Percentiles rank a stretch among this genome's conserved stretches.
phyloP scores from a whole-genome alignment of 148 eudicot species.

The Beta vulgaris region DNA sequence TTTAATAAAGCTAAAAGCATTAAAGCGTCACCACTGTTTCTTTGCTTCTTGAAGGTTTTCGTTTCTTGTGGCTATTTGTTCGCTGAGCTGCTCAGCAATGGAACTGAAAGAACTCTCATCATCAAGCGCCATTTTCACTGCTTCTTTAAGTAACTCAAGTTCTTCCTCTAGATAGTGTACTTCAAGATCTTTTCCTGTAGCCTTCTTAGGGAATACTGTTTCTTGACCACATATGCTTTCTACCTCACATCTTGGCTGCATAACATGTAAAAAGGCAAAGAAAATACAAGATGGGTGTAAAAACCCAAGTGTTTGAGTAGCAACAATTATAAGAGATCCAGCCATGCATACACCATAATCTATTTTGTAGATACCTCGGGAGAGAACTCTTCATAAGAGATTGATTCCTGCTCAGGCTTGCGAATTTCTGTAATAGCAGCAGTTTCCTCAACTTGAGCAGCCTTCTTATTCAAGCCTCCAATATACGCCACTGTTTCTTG shows the following conservation, averaged over 20 bases:
- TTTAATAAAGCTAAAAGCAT: background rate
- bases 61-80: conserved; percentile 31
- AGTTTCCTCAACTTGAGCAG: conserved; percentile 22
- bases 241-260: conserved; percentile 14
- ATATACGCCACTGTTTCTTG: conserved; percentile 6
- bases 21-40: conserved; percentile 34
- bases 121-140: conserved; percentile 41
- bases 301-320: background rate
- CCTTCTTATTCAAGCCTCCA: conserved; percentile 8
- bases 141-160: conserved; percentile 44
- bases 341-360: background rate
- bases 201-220: conserved; percentile 17
- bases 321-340: background rate
- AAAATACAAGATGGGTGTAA: background rate
- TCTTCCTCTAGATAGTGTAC: conserved; percentile 37
- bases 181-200: conserved; percentile 18
- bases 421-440: conserved; percentile 16
- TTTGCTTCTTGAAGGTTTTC: conserved; percentile 35
- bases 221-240: conserved; percentile 22
- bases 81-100: conserved; percentile 35
- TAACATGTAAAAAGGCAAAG: background rate
- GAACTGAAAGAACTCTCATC: conserved; percentile 32
- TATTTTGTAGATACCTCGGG: conserved; percentile 6
- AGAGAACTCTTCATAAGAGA: background rate
- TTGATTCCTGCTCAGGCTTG: conserved; percentile 20